These are phyloP conservation scores for Phragmites australis DNA, from an alignment of 176 grass and related monocot species.

Conservation along the genomic window DNA sequence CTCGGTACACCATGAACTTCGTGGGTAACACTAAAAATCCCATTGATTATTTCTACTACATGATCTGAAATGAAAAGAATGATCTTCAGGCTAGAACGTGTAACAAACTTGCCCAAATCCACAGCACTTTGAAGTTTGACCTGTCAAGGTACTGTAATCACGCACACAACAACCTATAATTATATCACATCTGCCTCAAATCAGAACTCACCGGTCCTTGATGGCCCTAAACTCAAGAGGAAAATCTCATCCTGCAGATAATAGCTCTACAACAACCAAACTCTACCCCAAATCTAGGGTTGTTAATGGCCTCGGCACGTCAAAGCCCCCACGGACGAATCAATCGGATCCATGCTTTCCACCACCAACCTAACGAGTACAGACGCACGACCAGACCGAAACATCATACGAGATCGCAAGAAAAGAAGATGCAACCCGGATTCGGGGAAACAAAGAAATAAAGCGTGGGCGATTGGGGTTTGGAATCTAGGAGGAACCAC, in stretches of 20 bases:
- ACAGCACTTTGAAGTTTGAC: background rate
- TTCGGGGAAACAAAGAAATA: background rate
- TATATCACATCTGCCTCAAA: background rate
- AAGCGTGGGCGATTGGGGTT: background rate
- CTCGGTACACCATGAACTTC: background rate
- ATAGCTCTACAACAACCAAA: background rate
- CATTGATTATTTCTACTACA: too few species aligned
- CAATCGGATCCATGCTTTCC: background rate
- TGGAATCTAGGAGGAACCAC: constrained; percentile 34
- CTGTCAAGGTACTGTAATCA: background rate
- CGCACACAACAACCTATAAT: background rate
- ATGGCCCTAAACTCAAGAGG: background rate
- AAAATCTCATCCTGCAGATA: background rate
- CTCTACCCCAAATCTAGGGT: background rate
- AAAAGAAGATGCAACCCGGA: background rate
- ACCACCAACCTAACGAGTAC: background rate
- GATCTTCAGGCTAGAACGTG: background rate
- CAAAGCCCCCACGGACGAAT: background rate
- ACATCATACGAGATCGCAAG: too few species aligned
- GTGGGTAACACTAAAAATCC: background rate
- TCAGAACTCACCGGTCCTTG: background rate
- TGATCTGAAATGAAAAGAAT: background rate
- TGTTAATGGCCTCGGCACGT: background rate
- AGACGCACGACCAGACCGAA: background rate
- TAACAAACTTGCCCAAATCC: background rate